These are phyloP conservation scores for Solanum neorickii DNA, from an alignment of 257 asterid species.

Conservation along the genomic window DNA sequence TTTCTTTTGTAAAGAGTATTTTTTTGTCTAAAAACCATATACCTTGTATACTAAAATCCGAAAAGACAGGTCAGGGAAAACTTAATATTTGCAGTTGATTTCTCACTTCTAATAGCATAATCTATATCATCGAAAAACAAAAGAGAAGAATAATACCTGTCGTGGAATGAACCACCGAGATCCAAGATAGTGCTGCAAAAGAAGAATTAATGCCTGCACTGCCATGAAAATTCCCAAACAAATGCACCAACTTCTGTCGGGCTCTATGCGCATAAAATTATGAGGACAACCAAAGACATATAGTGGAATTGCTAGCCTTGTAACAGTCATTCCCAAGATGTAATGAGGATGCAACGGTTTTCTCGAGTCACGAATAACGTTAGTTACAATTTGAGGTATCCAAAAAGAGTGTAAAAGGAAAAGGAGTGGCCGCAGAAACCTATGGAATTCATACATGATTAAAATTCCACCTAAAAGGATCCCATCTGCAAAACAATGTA, in stretches of 20 bases:
- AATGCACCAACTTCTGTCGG: conserved; percentile 64
- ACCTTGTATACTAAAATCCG: neutral
- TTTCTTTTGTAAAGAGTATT: neutral
- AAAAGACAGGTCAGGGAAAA: neutral
- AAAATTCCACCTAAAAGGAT: conserved; percentile 84
- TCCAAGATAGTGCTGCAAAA: conserved; percentile 87
- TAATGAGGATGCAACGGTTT: conserved; percentile 94
- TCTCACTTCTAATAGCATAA: neutral
- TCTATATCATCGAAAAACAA: neutral
- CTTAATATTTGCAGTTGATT: neutral
- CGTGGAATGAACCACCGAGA: conserved; percentile 93
- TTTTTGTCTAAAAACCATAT: neutral
- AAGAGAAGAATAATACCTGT: conserved; percentile 39
- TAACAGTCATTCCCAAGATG: conserved; percentile 73
- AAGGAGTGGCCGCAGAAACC: conserved; percentile 54
- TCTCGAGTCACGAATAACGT: conserved; percentile 76
- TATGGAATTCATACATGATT: conserved; percentile 84
- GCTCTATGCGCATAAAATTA: conserved; percentile 91
- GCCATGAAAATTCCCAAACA: conserved; percentile 62
- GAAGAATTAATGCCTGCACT: conserved; percentile 65
- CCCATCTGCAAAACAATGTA: conserved; percentile 62
- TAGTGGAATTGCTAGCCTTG: conserved; percentile 79
- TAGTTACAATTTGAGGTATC: conserved; percentile 84
- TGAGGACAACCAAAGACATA: conserved; percentile 86
- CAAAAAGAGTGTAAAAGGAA: conserved; percentile 87